These are phyloP conservation scores for Lentinula sp. DNA, from an alignment of 768 basidiomycete genomes.

Conservation along the genomic window DNA sequence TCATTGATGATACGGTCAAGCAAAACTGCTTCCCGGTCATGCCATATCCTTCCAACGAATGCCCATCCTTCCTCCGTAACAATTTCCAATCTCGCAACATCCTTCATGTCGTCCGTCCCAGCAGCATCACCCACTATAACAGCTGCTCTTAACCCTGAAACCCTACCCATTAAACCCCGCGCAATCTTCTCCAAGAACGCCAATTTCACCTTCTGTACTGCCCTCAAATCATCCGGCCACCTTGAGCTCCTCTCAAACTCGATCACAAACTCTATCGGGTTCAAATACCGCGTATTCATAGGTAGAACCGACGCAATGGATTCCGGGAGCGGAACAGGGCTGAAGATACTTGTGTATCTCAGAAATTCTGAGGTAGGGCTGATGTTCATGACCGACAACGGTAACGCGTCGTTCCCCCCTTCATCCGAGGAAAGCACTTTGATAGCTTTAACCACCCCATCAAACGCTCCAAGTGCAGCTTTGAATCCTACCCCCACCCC, in stretches of 20 bases:
- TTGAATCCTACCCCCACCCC: slow-evolving; percentile 56
- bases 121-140: slow-evolving; percentile 53
- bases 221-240: slow-evolving; percentile 93
- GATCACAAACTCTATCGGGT: slow-evolving; percentile 68
- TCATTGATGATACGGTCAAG: slow-evolving; percentile 63
- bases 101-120: slow-evolving; percentile 49
- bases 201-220: slow-evolving; percentile 91
- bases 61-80: slow-evolving; percentile 81
- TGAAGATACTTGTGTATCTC: slow-evolving; percentile 80
- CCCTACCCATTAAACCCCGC: slow-evolving; percentile 47
- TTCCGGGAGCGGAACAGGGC: slow-evolving; percentile 65
- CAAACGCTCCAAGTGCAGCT: slow-evolving; percentile 72
- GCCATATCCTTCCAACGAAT: slow-evolving; percentile 78
- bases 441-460: slow-evolving; percentile 66
- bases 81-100: slow-evolving; percentile 71
- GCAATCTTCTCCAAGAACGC: slow-evolving; percentile 87
- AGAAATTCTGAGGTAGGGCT: slow-evolving; percentile 69
- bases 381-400: slow-evolving; percentile 71
- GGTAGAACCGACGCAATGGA: slow-evolving; percentile 49
- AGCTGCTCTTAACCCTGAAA: slow-evolving; percentile 44
- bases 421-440: slow-evolving; percentile 59
- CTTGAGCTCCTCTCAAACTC: slow-evolving; percentile 89
- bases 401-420: slow-evolving; percentile 37
- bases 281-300: slow-evolving; percentile 55
- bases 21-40: slow-evolving; percentile 78